Percentiles rank a stretch among this genome's conserved stretches.
These are phyloP conservation scores for Candida mattraensis DNA, from an alignment of 805 yeast species.

Conservation along the genomic window DNA sequence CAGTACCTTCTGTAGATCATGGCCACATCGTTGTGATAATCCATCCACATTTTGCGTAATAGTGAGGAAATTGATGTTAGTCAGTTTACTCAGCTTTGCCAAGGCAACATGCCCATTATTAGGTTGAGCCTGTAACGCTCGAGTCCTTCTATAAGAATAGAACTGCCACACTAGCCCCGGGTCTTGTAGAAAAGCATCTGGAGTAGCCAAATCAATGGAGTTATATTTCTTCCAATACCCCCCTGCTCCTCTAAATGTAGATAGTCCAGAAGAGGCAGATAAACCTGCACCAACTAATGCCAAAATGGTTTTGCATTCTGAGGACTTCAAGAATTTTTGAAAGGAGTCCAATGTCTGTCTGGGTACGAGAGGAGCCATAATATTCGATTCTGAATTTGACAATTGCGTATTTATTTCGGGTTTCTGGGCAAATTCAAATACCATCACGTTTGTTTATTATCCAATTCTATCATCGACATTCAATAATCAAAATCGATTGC, in stretches of 20 bases:
- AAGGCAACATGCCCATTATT: conserved; percentile 73
- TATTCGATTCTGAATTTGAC: neutral
- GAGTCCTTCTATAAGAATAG: conserved; percentile 65
- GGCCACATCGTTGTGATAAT: conserved; percentile 64
- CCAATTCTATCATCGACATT: too few species aligned
- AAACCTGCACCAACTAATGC: conserved; percentile 84
- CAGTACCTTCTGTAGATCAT: conserved; percentile 48
- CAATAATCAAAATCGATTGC: too few species aligned
- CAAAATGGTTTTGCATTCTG: conserved; percentile 47
- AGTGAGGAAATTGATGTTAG: conserved; percentile 48
- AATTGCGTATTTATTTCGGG: conserved; percentile 2
- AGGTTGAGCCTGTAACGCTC: conserved; percentile 67
- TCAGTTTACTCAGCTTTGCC: conserved; percentile 54
- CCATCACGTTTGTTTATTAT: too few species aligned
- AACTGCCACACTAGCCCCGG: conserved; percentile 92
- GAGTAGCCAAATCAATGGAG: conserved; percentile 84
- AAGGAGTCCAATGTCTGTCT: conserved; percentile 33
- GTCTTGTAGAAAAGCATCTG: conserved; percentile 81
- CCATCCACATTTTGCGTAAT: conserved; percentile 88
- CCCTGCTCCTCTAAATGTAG: conserved; percentile 69
- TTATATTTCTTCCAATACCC: conserved; percentile 79
- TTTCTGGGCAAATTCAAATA: neutral
- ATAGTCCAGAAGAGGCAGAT: conserved; percentile 73
- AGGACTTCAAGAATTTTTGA: conserved; percentile 40
- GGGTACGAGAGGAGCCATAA: neutral